phyloP scores from a whole-genome alignment of 2,329 filamentous ascomycete genomes.

The Talaromyces funiculosus region DNA sequence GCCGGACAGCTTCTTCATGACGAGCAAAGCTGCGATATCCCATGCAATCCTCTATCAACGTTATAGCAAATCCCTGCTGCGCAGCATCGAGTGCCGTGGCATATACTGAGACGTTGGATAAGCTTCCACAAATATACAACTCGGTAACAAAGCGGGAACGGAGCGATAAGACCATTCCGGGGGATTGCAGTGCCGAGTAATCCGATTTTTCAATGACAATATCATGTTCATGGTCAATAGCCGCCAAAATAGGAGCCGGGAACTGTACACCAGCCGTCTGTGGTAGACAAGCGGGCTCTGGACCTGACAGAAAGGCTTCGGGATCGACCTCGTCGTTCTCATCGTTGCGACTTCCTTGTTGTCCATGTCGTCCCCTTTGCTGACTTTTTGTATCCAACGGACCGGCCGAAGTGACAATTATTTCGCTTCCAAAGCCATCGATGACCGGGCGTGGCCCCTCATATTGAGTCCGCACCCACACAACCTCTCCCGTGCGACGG shows the following conservation, averaged over 20 bases:
- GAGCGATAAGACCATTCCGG: conserved; percentile 66
- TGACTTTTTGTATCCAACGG: conserved; percentile 17
- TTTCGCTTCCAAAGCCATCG: conserved; percentile 46
- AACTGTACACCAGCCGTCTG: conserved; percentile 45
- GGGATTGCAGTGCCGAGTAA: conserved; percentile 81
- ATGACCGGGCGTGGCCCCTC: conserved; percentile 55
- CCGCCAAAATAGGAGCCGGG: conserved; percentile 43
- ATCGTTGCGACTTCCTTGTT: not conserved
- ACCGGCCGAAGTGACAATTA: conserved; percentile 38
- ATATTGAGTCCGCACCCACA: conserved; percentile 80
- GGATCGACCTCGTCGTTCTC: conserved; percentile 22
- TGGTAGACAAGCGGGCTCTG: conserved; percentile 35
- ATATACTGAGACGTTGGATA: conserved; percentile 83
- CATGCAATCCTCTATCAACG: conserved; percentile 80
- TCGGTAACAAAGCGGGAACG: conserved; percentile 85
- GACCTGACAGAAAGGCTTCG: conserved; percentile 39
- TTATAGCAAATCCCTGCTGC: conserved; percentile 79
- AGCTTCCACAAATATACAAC: conserved; percentile 78
- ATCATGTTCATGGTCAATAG: conserved; percentile 49
- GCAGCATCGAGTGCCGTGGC: conserved; percentile 89
- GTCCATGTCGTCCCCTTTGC: conserved; percentile 7
- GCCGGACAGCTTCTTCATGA: conserved; percentile 64
- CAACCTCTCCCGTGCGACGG: conserved; percentile 64
- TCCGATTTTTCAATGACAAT: conserved; percentile 62
- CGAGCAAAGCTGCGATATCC: conserved; percentile 67